These are phyloP conservation scores for Clohesyomyces aquaticus DNA, from an alignment of 495 filamentous ascomycete genomes.

Conservation along the genomic window DNA sequence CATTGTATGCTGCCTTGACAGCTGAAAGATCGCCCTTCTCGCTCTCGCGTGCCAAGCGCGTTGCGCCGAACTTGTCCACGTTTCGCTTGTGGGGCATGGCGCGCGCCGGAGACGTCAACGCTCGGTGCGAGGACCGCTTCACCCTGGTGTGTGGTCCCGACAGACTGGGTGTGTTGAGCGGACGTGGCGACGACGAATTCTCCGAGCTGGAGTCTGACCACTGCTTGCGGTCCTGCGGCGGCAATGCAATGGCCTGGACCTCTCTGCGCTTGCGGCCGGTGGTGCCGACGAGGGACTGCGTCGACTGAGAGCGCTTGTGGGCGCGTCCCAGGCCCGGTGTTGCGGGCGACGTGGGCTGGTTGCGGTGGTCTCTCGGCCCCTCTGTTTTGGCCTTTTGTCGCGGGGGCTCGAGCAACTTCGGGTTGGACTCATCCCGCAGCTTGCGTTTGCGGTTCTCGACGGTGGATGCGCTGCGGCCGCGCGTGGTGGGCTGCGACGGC, in stretches of 20 bases:
- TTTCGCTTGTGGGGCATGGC: constrained; percentile 69
- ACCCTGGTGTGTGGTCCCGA: constrained; percentile 27
- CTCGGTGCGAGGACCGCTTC: constrained; percentile 39
- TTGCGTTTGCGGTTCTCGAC: constrained; percentile 38
- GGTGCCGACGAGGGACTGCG: constrained; percentile 32
- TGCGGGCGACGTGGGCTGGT: constrained; percentile 33
- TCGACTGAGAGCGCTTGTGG: constrained; percentile 39
- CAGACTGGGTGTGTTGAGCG: constrained; percentile 22
- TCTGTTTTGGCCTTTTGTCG: constrained; percentile 38
- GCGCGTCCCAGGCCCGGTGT: constrained; percentile 18
- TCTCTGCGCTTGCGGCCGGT: constrained; percentile 37
- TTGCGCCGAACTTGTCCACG: constrained; percentile 83
- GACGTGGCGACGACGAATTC: constrained; percentile 33
- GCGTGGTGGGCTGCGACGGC: constrained; percentile 26
- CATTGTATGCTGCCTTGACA: constrained; percentile 67
- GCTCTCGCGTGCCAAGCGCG: constrained; percentile 79
- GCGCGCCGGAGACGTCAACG: constrained; percentile 39
- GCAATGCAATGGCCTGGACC: constrained; percentile 22
- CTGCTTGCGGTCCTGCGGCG: constrained; percentile 14
- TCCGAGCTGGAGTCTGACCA: constrained; percentile 41
- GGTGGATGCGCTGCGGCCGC: constrained; percentile 36
- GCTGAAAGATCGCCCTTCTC: constrained; percentile 73
- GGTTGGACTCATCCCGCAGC: constrained; percentile 34
- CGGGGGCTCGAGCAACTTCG: constrained; percentile 31
- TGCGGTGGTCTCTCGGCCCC: constrained; percentile 32